These are phyloP conservation scores for Plicaturopsis crispa DNA, from an alignment of 768 basidiomycete species.

Conservation along the genomic window DNA sequence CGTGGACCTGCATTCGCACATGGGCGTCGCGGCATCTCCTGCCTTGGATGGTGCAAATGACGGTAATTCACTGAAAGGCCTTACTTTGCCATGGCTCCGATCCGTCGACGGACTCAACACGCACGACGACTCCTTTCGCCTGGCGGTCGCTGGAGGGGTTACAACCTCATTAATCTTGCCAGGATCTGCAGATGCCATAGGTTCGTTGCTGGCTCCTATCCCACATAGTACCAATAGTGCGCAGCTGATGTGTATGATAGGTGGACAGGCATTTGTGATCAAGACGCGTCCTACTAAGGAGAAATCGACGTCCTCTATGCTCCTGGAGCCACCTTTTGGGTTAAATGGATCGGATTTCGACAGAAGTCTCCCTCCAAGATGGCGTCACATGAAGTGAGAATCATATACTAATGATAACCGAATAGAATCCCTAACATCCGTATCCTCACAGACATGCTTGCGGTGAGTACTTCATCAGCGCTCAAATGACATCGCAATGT, in stretches of 20 bases:
- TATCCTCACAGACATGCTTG: constrained; percentile 41
- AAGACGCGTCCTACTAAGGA: constrained; percentile 71
- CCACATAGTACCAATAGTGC: background rate
- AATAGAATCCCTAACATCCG: background rate
- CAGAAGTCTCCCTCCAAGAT: constrained; percentile 40
- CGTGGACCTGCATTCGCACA: constrained; percentile 62
- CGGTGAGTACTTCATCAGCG: constrained; percentile 33
- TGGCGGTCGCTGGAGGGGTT: constrained; percentile 73
- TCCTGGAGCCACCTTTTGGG: constrained; percentile 67
- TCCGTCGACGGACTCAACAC: constrained; percentile 78
- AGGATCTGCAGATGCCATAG: constrained; percentile 61
- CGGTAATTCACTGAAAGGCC: constrained; percentile 43
- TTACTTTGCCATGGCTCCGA: constrained; percentile 19
- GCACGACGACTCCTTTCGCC: constrained; percentile 62
- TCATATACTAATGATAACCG: background rate
- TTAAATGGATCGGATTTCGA: constrained; percentile 45
- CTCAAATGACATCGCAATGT: too few species aligned
- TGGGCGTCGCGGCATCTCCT: constrained; percentile 49
- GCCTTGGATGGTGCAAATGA: constrained; percentile 44
- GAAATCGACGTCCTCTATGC: constrained; percentile 63
- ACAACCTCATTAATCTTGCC: constrained; percentile 75
- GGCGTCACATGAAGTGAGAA: constrained; percentile 73
- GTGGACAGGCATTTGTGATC: constrained; percentile 71
- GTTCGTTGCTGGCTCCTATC: constrained; percentile 19
- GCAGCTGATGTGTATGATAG: constrained; percentile 18